Evolutionary conservation across 441 rosid genomes (phyloP), one percentile per base, ranked within the genome.

Genomic region (Euphorbia celastroides): DNA sequence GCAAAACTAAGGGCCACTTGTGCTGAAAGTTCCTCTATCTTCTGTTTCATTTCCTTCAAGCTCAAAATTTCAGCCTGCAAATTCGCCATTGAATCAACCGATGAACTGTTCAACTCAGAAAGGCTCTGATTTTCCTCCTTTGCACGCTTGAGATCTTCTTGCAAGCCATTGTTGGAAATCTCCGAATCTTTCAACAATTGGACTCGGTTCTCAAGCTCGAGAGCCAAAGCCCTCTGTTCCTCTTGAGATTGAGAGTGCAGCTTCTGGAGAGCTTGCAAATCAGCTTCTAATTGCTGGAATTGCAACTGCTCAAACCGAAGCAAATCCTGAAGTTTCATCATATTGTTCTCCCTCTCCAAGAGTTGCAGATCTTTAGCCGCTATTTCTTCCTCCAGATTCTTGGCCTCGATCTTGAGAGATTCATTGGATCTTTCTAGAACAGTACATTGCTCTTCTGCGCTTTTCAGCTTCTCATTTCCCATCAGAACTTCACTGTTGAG

Each of bases 21-120:
- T 68, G 84, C 78, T 66, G 78, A 83, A 72, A 92, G 84, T 72
- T 90, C 93, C 78, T 92, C 98, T 66, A 95, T 96, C 76, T 87
- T 87, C 68, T 69, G 77, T 80, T 84, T 87, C 42, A 78, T 81
- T 79, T 82, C 96, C 79, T 82, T 82, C 80, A 92, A 74, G 77
- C 78, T 69, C 50, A 71, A 77, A 36, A 84, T 87, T 76, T 88
- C 88, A 52, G 70, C 74, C 73, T 80, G 78, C 64, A 86, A 65
- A 62, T 73, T 77, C 67, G 64, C 60, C 56, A 84, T 70, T 7
- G 95, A 79, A 62, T 72, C 71, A 17, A 71, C 16, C 42, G 86
- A 87, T 66, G 90, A 83, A 56, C 67, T 68, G 65, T 86, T 86
- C 76, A 74, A 62, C 71, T 80, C 78, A 58, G 64, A 80, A 74